Percentiles rank a stretch among this genome's conserved stretches.
These are phyloP conservation scores for Agastache rugosa DNA, from an alignment of 257 asterid species.

Conservation along the genomic window DNA sequence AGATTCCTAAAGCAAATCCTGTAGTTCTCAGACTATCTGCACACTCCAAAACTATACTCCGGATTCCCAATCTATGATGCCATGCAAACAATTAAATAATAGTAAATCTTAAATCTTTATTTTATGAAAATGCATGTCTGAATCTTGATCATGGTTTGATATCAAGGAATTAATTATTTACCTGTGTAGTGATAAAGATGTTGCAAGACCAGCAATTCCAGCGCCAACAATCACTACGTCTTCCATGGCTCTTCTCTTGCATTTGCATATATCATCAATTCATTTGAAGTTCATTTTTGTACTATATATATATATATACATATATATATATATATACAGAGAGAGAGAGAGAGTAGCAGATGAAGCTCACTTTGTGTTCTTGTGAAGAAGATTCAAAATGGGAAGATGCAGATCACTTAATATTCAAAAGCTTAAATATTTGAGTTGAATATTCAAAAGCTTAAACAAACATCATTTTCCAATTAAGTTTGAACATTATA, in stretches of 20 bases:
- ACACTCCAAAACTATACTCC: slow-evolving; percentile 23
- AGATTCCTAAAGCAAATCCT: slow-evolving; percentile 22
- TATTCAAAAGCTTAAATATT: slow-evolving; percentile 1
- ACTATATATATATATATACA: slow-evolving; percentile 7
- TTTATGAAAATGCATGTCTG: background rate
- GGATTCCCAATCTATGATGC: slow-evolving; percentile 14
- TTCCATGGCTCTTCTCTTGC: background rate
- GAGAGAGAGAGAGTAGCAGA: too few relatives aligned
- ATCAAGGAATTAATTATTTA: background rate
- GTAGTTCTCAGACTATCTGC: slow-evolving; percentile 10
- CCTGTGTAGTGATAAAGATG: slow-evolving; percentile 28
- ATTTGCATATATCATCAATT: too few relatives aligned
- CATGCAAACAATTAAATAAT: background rate
- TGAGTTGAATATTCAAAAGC: background rate
- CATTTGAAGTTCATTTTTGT: background rate
- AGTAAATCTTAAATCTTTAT: too few relatives aligned
- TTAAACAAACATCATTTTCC: background rate
- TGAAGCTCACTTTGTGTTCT: background rate
- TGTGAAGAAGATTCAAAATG: background rate
- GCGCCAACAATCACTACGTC: slow-evolving; percentile 27
- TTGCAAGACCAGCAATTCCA: slow-evolving; percentile 26
- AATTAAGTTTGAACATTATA: background rate
- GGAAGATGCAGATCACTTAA: background rate
- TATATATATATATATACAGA: too few relatives aligned
- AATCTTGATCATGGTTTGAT: background rate